Percentiles rank a stretch among this genome's conserved stretches.
phyloP scores from a whole-genome alignment of 1,284 basidiomycete species.

The Trametes polyzona region DNA sequence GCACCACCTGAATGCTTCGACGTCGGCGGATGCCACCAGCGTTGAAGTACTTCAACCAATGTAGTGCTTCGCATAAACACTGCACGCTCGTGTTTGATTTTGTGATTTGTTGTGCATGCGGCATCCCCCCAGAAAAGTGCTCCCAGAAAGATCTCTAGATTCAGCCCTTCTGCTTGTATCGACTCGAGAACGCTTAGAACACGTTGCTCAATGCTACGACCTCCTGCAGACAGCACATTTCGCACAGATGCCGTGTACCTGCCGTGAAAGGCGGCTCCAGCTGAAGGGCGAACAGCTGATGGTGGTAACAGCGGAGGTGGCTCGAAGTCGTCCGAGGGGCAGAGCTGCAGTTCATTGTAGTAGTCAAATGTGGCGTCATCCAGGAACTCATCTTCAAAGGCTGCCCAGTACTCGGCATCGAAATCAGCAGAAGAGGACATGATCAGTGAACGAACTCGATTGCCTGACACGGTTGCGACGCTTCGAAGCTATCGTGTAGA shows the following conservation, averaged over 20 bases:
- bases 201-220: not conserved
- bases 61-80: not conserved
- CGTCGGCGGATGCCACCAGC: not conserved
- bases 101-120: not conserved
- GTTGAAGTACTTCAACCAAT: not conserved
- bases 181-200: not conserved
- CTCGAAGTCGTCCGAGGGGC: not conserved
- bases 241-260: not conserved
- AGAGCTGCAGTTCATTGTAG: too few relatives aligned
- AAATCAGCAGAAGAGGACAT: not conserved
- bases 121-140: slow-evolving; percentile 6
- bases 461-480: not conserved
- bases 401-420: not conserved
- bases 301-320: too few relatives aligned
- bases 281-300: too few relatives aligned
- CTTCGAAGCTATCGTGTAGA: not conserved
- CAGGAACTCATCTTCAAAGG: not conserved
- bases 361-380: too few relatives aligned
- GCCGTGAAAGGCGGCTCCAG: not conserved
- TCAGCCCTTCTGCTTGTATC: not conserved
- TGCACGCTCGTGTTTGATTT: not conserved
- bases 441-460: not conserved
- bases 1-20: not conserved
- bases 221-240: not conserved
- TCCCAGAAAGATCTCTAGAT: slow-evolving; percentile 5